Base-by-base conservation (phyloP, 768 basidiomycete species). In the Daedalea quercina region DNA sequence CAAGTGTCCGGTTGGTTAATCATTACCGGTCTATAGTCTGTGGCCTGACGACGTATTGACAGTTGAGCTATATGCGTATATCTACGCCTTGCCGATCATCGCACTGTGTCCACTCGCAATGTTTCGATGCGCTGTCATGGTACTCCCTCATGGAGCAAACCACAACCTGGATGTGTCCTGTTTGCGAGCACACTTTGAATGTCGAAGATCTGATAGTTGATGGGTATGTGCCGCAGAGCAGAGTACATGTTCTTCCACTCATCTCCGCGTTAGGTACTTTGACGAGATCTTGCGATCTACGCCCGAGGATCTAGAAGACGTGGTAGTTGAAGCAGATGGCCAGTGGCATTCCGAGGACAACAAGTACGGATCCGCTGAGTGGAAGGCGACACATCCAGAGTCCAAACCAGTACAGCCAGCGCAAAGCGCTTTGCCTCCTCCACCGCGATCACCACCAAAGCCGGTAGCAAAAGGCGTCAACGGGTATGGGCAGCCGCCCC, bases 81-180 rank as follows among this genome's bases (percentile, higher is more conserved):
- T 74, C 69, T 31, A 86, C 80, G 0, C 95, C 96, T 8, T 85
- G 89, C 65, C 88, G 95, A 26, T 94, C 96, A 0, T 76, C 73
- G n/a, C 74, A 76, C 54, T 98, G 96, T 63, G 82, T 88, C 34
- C 96, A 98, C 68, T 72, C 89, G 7, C 90, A 94, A 60, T 99
- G 96, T 67, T 99, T 98, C 69, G 96, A 99, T 68, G 94, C 94
- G 0, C 77, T 76, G 17, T 91, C 89, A 37, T 99, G 94, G 94
- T 91, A 87, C 63, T 85, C 86, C 3, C 83, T 95, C 66, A 98
- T 96, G 82, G 90, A 95, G 63, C 86, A 91, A 70, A 97, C 94
- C 9, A 96, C 95, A 1, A 94, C 93, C 26, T 99, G 90, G 87
- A 68, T 87, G 44, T 98, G 96, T 69, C 95, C 96, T 24, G 87